Percentiles rank a stretch among this genome's conserved stretches.
Conservation (phyloP, 257 asterid species). For the Eucommia ulmoides region DNA sequence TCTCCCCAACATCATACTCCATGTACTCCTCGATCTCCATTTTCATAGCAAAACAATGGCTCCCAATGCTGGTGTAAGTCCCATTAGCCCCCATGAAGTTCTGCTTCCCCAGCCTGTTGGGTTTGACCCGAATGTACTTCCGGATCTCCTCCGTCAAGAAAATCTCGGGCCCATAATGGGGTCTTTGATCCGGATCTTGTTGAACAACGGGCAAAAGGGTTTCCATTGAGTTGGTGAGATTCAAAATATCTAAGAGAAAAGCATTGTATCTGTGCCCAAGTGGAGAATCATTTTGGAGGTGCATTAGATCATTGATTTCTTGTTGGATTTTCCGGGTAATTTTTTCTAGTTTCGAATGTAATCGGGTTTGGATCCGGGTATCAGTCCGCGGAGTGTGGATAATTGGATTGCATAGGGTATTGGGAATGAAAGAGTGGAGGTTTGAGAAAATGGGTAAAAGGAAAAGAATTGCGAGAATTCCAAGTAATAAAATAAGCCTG, state of each 20-base stretch:
- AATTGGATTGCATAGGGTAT: no score
- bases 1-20: constrained; percentile 51
- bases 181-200: neutral
- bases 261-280: constrained; percentile 18
- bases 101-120: constrained; percentile 42
- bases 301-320: constrained; percentile 21
- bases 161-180: constrained; percentile 12
- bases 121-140: constrained; percentile 36
- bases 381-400: no score
- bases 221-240: constrained; percentile 26
- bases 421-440: no score
- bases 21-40: constrained; percentile 44
- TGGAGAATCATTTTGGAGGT: constrained; percentile 9
- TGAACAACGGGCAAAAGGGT: constrained; percentile 7
- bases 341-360: no score
- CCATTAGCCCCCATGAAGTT: constrained; percentile 66
- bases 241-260: constrained; percentile 41
- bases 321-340: constrained; percentile 25
- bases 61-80: constrained; percentile 52
- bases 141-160: constrained; percentile 45
- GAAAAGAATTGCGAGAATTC: no score
- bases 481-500: no score
- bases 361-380: no score
- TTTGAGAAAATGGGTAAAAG: no score
- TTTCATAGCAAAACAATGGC: constrained; percentile 41